Evolutionary conservation across 2,329 filamentous ascomycete species (phyloP), one percentile per base, ranked within the genome.

Genomic region (Fusarium sp.): DNA sequence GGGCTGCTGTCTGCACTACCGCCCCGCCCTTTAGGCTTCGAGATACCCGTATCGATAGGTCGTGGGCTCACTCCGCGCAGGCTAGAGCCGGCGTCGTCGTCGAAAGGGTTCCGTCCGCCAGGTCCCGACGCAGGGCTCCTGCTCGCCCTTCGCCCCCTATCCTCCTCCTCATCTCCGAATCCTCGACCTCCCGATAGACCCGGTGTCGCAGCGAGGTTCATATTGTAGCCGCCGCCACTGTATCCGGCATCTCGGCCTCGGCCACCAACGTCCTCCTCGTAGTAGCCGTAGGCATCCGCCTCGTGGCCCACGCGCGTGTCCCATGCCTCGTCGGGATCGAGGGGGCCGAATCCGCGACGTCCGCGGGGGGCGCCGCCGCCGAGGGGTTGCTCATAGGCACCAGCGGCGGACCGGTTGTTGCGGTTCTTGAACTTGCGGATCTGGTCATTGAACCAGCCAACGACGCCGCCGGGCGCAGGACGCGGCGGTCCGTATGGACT

Each of bases 251-350:
- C 78, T 39, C 72, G 74, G 76, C 82, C 68, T 27, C 73, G 67
- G 27, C 79, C 80, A 9, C 78, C 79, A 55, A 67, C 60, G 6
- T 75, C 70, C 81, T 94, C 92, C 78, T 95, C 93, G 76, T 93
- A 91, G 79, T 93, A 93, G 23, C 88, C 88, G 77, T 91, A 90
- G 12, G 81, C 82, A 76, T 92, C 90, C 16, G 91, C 89, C 79
- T 95, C 93, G 73, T 90, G 86, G 62, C 92, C 92, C 6, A 97
- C 93, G 64, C 92, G 86, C 68, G 92, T 82, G 81, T 96, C 93
- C 94, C 94, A 97, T 2, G 93, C 93, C 76, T 95, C 93, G 77
- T 97, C 94, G 2, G 92, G 92, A 75, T 96, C 94, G 47, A 94
- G 86, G 5, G 90, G 85, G 2, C 90, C 89, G 78, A 92, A 91